Percentiles rank a stretch among this genome's conserved stretches.
These are phyloP conservation scores for Sporothrix globosa DNA, from an alignment of 2,329 filamentous ascomycete species.

Conservation along the genomic window DNA sequence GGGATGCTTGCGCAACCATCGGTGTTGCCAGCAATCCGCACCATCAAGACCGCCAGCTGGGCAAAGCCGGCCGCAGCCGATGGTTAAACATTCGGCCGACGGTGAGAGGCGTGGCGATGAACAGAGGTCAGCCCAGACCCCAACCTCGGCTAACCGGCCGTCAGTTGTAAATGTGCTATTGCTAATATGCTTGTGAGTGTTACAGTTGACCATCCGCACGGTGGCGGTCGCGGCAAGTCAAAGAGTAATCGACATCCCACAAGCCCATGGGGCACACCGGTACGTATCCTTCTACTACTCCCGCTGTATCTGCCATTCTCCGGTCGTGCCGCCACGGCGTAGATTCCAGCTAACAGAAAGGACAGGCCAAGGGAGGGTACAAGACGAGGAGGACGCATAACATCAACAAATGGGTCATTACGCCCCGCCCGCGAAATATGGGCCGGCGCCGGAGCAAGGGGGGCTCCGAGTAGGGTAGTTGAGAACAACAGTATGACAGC, in stretches of 20 bases:
- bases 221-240: constrained; percentile 98
- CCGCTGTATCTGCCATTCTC: background rate
- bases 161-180: background rate
- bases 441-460: constrained; percentile 72
- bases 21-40: constrained; percentile 93
- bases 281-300: constrained; percentile 53
- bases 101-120: constrained; percentile 97
- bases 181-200: constrained; percentile 6
- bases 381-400: constrained; percentile 91
- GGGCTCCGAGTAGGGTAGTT: constrained; percentile 18
- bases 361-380: constrained; percentile 77
- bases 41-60: constrained; percentile 85
- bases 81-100: constrained; percentile 95
- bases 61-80: constrained; percentile 90
- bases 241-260: constrained; percentile 97
- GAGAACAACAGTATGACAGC: no score
- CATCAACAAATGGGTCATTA: constrained; percentile 87
- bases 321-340: background rate
- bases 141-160: constrained; percentile 27
- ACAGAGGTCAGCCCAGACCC: constrained; percentile 71
- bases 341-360: constrained; percentile 40
- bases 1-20: constrained; percentile 91
- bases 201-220: constrained; percentile 89
- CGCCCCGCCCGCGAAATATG: constrained; percentile 81
- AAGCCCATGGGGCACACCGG: constrained; percentile 93